Conservation (phyloP, 441 rosid genomes). For the Viola pubescens region DNA sequence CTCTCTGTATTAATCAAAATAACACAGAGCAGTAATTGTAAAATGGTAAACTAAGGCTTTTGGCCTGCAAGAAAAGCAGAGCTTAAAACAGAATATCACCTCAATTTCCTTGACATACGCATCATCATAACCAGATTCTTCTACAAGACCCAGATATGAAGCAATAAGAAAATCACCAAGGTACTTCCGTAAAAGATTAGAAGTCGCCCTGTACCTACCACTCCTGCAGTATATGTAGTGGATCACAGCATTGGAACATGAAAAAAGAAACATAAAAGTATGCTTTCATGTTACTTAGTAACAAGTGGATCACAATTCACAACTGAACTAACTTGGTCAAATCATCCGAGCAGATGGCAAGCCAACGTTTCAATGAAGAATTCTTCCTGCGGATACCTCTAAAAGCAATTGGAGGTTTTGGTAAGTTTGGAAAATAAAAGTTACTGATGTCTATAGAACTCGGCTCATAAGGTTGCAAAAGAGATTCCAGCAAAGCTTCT, state of each 20-base stretch:
- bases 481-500: conserved; percentile 49
- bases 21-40: neutral
- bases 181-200: conserved; percentile 76
- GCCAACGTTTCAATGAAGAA: conserved; percentile 73
- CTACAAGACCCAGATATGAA: conserved; percentile 51
- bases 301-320: conserved; percentile 4
- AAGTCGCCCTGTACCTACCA: conserved; percentile 47
- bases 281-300: neutral
- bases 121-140: conserved; percentile 76
- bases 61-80: conserved; percentile 1
- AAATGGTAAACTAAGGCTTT: neutral
- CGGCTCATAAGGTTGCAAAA: conserved; percentile 43
- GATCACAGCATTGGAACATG: neutral
- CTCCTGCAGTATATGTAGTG: conserved; percentile 36
- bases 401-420: conserved; percentile 70
- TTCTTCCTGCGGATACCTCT: conserved; percentile 76
- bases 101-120: conserved; percentile 80
- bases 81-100: conserved; percentile 33
- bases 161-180: conserved; percentile 85
- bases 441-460: conserved; percentile 46
- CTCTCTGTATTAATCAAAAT: conserved; percentile 42
- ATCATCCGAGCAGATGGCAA: conserved; percentile 81
- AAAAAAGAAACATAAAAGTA: neutral
- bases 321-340: conserved; percentile 50
- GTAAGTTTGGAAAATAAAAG: conserved; percentile 67